phyloP scores from a whole-genome alignment of 345 rosid genomes.

The Arabis alpina region DNA sequence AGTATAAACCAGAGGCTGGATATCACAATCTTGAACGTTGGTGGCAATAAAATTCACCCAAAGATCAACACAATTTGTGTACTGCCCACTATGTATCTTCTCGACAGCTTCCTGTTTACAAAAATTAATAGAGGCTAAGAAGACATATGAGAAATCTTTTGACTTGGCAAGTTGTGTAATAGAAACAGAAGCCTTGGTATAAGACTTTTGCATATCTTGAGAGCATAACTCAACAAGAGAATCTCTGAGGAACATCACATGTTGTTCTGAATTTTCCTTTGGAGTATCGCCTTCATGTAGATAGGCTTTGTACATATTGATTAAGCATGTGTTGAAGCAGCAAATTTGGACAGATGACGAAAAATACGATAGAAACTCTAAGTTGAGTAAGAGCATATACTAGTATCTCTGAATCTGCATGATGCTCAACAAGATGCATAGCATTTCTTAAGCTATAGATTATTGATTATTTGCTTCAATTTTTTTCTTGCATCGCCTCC shows the following conservation, averaged over 20 bases:
- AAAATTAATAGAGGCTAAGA: slow-evolving; percentile 37
- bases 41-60: slow-evolving; percentile 78
- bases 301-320: slow-evolving; percentile 69
- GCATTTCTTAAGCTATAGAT: slow-evolving; percentile 78
- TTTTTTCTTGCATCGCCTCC: no score
- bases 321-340: slow-evolving; percentile 65
- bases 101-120: slow-evolving; percentile 76
- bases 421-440: slow-evolving; percentile 64
- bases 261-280: slow-evolving; percentile 53
- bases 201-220: slow-evolving; percentile 79
- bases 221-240: slow-evolving; percentile 78
- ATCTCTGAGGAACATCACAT: slow-evolving; percentile 57
- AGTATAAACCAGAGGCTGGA: slow-evolving; percentile 67
- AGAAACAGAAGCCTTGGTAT: slow-evolving; percentile 61
- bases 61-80: slow-evolving; percentile 74
- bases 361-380: slow-evolving; percentile 58
- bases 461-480: no score
- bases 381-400: slow-evolving; percentile 61
- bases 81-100: slow-evolving; percentile 84
- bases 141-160: slow-evolving; percentile 25
- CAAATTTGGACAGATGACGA: slow-evolving; percentile 69
- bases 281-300: slow-evolving; percentile 65
- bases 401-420: slow-evolving; percentile 64
- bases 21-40: slow-evolving; percentile 59
- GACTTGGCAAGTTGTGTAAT: slow-evolving; percentile 71